phyloP scores from a whole-genome alignment of 2,329 filamentous ascomycete species.

The Colletotrichum phormii region DNA sequence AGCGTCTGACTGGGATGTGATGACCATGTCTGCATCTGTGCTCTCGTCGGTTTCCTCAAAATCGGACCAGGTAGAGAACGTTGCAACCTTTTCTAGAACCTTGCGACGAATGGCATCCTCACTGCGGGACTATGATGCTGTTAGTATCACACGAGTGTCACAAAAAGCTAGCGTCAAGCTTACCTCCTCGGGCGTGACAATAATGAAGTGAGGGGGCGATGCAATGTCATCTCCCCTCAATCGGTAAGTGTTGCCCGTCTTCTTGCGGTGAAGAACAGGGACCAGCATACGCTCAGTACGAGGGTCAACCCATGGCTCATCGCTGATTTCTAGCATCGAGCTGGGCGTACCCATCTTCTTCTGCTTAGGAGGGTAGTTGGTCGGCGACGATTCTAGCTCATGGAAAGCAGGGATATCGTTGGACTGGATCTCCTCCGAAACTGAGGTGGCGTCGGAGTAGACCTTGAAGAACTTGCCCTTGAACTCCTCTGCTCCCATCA shows the following conservation, averaged over 20 bases:
- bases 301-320: constrained; percentile 57
- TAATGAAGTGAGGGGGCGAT: constrained; percentile 75
- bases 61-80: constrained; percentile 76
- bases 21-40: constrained; percentile 75
- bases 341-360: constrained; percentile 53
- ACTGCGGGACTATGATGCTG: constrained; percentile 54
- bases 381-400: constrained; percentile 83
- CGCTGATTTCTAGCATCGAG: constrained; percentile 63
- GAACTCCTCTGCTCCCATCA: constrained; percentile 89
- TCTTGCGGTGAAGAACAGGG: constrained; percentile 72
- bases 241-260: constrained; percentile 12
- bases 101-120: constrained; percentile 84
- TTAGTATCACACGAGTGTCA: not conserved
- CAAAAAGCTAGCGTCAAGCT: constrained; percentile 51
- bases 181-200: constrained; percentile 80
- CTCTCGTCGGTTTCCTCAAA: constrained; percentile 62
- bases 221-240: constrained; percentile 42
- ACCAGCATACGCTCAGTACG: constrained; percentile 76
- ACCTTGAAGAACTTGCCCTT: constrained; percentile 87
- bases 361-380: constrained; percentile 76
- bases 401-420: constrained; percentile 77
- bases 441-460: constrained; percentile 75
- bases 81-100: constrained; percentile 79
- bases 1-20: constrained; percentile 72
- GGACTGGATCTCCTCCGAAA: constrained; percentile 77